Percentiles rank a stretch among this genome's conserved stretches.
Conservation (phyloP, 2,329 filamentous ascomycete species). For the Blastomyces silverae region DNA sequence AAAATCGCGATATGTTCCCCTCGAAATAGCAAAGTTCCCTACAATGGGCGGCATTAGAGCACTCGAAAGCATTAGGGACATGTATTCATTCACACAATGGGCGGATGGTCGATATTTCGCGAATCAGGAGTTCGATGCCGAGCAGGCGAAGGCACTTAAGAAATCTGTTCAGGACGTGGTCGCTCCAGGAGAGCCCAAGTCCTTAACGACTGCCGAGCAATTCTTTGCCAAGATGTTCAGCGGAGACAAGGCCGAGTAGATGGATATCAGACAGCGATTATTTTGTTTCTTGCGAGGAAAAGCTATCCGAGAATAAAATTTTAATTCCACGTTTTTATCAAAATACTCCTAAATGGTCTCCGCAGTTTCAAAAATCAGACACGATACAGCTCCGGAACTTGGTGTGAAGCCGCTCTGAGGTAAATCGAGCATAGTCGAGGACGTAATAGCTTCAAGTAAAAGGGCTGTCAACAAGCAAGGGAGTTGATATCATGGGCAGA, state of each 20-base stretch:
- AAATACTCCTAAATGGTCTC: neutral
- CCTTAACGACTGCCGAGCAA: neutral
- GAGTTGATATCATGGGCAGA: neutral
- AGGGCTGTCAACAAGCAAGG: neutral
- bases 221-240: constrained; percentile 12
- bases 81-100: constrained; percentile 10
- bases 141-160: constrained; percentile 7
- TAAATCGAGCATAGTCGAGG: neutral
- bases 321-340: neutral
- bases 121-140: constrained; percentile 8
- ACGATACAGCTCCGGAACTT: neutral
- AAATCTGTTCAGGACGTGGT: constrained; percentile 5
- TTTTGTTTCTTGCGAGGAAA: neutral
- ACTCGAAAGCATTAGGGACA: constrained; percentile 6
- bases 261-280: neutral
- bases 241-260: neutral
- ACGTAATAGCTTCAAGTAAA: neutral
- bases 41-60: constrained; percentile 1
- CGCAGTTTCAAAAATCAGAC: neutral
- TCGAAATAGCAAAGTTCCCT: neutral
- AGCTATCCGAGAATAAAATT: neutral
- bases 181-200: neutral
- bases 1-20: constrained; percentile 9
- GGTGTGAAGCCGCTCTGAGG: neutral
- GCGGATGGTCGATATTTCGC: constrained; percentile 11